phyloP scores from a whole-genome alignment of 2,329 filamentous ascomycete genomes.

The Diaporthe citrichinensis region DNA sequence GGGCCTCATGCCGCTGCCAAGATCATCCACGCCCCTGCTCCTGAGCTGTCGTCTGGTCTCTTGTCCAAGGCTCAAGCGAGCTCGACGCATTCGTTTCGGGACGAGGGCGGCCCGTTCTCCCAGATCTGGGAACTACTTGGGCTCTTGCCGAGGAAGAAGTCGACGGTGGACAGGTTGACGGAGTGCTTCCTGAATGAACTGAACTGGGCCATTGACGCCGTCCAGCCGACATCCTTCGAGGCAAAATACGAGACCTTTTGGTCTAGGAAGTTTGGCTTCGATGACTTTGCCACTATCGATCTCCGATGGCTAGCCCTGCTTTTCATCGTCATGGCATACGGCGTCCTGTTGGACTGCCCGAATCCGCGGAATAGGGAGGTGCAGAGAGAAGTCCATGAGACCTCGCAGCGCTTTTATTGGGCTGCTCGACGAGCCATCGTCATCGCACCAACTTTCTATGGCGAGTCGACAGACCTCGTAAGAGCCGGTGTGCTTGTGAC shows the following conservation, averaged over 20 bases:
- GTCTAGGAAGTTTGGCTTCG: conserved; percentile 55
- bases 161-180: conserved; percentile 43
- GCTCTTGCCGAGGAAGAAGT: conserved; percentile 54
- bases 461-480: conserved; percentile 57
- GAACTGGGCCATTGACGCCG: conserved; percentile 14
- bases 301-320: conserved; percentile 58
- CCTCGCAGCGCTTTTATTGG: conserved; percentile 55
- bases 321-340: conserved; percentile 57
- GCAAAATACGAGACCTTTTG: conserved; percentile 54
- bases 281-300: conserved; percentile 56
- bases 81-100: conserved; percentile 41
- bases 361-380: background rate
- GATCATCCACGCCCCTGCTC: conserved; percentile 40
- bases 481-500: conserved; percentile 57
- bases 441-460: conserved; percentile 57
- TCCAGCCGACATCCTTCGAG: conserved; percentile 5
- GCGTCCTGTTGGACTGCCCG: conserved; percentile 52
- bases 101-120: conserved; percentile 42
- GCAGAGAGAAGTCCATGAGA: background rate
- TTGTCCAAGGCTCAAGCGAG: conserved; percentile 36
- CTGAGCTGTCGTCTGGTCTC: conserved; percentile 41
- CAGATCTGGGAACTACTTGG: conserved; percentile 57
- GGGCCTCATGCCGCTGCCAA: conserved; percentile 44
- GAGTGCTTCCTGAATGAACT: conserved; percentile 7
- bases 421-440: conserved; percentile 55